phyloP scores from a whole-genome alignment of 1,139 yeast species.

The Geotrichum bryndzae region DNA sequence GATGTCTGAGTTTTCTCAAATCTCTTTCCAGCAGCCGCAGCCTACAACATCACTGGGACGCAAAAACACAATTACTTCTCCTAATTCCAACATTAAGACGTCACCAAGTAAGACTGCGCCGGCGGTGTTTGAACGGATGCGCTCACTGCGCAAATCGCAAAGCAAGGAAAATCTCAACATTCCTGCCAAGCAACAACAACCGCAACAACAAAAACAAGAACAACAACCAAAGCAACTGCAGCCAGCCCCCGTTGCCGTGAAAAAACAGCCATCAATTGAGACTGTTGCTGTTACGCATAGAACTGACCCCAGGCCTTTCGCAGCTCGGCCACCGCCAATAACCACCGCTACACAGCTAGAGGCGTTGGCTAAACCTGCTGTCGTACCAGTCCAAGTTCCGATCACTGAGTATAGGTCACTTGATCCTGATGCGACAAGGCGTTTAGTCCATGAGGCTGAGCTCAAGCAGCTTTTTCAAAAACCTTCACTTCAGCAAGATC shows the following conservation, averaged over 20 bases:
- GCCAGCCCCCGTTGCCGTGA: neutral
- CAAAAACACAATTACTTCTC: constrained; percentile 18
- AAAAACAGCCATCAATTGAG: neutral
- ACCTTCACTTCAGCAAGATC: neutral
- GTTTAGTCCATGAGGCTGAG: neutral
- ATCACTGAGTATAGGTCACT: constrained; percentile 4
- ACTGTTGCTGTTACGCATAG: neutral
- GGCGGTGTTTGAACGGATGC: constrained; percentile 18
- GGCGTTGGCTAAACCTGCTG: neutral
- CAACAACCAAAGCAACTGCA: neutral
- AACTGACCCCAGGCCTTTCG: neutral
- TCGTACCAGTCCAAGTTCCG: neutral
- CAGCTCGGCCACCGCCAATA: neutral
- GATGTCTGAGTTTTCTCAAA: constrained; percentile 13
- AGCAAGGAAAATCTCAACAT: neutral
- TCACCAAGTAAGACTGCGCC: constrained; percentile 16
- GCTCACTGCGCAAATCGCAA: constrained; percentile 12
- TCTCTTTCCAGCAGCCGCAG: neutral
- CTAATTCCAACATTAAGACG: constrained; percentile 9
- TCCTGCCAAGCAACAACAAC: neutral
- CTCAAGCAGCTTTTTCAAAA: neutral
- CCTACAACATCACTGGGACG: constrained; percentile 9
- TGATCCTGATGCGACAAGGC: constrained; percentile 10
- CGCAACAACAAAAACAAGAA: neutral
- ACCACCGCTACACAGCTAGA: neutral